Evolutionary conservation across 129 eudicot species (phyloP).

Genomic region (Smallanthus sonchifolius): DNA sequence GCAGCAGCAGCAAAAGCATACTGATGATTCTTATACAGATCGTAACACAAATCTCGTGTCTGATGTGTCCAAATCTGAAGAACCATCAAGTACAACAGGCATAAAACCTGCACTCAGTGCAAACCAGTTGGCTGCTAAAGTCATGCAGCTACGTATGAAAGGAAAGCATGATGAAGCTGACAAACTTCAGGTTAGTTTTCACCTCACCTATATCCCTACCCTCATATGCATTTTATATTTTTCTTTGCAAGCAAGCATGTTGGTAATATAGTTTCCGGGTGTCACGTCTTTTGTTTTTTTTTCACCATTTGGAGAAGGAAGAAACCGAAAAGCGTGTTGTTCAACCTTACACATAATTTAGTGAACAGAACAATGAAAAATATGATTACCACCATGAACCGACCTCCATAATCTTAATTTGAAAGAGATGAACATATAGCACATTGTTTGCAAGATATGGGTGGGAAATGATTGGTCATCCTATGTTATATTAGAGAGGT

Average conservation of each 20-base stretch:
- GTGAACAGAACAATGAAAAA: not conserved
- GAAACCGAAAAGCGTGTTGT: not conserved
- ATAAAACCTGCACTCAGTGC: constrained; percentile 59
- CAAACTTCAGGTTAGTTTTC: constrained; percentile 56
- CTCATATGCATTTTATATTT: not conserved
- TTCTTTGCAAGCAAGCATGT: constrained; percentile 12
- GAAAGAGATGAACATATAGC: not conserved
- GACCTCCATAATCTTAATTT: not conserved
- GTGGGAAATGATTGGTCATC: not conserved
- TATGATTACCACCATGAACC: not conserved
- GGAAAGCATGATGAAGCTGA: constrained; percentile 95
- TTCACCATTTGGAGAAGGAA: constrained; percentile 3
- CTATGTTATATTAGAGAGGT: too few relatives aligned
- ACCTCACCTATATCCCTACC: not conserved
- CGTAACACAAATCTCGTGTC: constrained; percentile 25
- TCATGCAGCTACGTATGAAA: constrained; percentile 79
- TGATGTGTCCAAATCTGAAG: constrained; percentile 17
- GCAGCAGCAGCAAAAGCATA: not conserved
- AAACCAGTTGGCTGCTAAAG: constrained; percentile 93
- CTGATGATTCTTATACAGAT: constrained; percentile 23
- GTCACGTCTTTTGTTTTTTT: not conserved
- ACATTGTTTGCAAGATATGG: not conserved
- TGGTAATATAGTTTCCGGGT: not conserved
- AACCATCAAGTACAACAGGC: constrained; percentile 22
- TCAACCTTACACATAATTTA: not conserved